Evolutionary conservation across 495 filamentous ascomycete genomes (phyloP).

Genomic region (Penicillium pancosmium): DNA sequence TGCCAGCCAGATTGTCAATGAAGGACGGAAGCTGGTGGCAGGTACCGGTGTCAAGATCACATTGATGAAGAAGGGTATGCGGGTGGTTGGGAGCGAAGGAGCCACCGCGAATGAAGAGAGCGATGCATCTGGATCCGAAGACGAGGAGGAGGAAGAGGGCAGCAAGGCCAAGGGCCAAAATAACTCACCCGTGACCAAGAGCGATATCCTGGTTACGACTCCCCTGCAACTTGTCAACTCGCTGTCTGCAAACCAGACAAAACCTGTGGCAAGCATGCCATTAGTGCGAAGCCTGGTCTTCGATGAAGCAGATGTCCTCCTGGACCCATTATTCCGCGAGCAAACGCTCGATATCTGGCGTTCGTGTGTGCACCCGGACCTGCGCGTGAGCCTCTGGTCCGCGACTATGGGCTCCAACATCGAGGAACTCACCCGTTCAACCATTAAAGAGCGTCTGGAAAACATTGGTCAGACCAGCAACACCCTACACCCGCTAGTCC

Average conservation of each 20-base stretch:
- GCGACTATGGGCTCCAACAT: slow-evolving; percentile 95
- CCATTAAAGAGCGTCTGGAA: slow-evolving; percentile 55
- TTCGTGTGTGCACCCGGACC: slow-evolving; percentile 63
- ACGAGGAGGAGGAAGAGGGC: slow-evolving; percentile 43
- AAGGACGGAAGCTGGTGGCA: slow-evolving; percentile 76
- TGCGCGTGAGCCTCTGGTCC: slow-evolving; percentile 85
- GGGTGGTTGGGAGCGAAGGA: slow-evolving; percentile 51
- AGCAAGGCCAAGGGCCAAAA: slow-evolving; percentile 36
- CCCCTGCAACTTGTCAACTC: slow-evolving; percentile 78
- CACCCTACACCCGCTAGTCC: slow-evolving; percentile 59
- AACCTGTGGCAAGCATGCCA: slow-evolving; percentile 53
- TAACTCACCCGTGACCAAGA: slow-evolving; percentile 56
- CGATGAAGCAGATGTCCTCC: slow-evolving; percentile 93
- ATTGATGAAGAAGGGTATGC: slow-evolving; percentile 84
- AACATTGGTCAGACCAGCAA: slow-evolving; percentile 19
- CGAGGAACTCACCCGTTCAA: slow-evolving; percentile 71
- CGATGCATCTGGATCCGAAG: slow-evolving; percentile 35
- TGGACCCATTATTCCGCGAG: slow-evolving; percentile 86
- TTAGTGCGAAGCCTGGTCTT: slow-evolving; percentile 73
- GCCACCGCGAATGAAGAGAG: slow-evolving; percentile 46
- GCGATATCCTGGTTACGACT: slow-evolving; percentile 89
- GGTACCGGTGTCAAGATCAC: slow-evolving; percentile 81
- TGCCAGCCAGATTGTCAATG: slow-evolving; percentile 88
- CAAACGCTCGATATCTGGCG: slow-evolving; percentile 90
- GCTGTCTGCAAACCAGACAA: slow-evolving; percentile 54